Percentiles rank a stretch among this genome's conserved stretches.
phyloP scores from a whole-genome alignment of 1,284 basidiomycete species.

The Coniophora puteana region DNA sequence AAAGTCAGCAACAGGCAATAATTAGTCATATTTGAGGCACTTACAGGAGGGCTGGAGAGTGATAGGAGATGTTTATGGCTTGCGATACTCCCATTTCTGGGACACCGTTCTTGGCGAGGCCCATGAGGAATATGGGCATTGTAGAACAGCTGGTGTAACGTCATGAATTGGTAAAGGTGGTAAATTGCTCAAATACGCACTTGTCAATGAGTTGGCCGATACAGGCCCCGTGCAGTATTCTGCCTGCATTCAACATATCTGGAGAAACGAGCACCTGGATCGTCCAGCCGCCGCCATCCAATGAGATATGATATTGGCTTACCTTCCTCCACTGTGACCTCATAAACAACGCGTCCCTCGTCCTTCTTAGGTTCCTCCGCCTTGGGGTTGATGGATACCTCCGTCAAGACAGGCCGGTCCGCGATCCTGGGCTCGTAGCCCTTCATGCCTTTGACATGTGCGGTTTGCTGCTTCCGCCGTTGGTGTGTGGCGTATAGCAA shows the following conservation, averaged over 20 bases:
- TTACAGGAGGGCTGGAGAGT: constrained; percentile 35
- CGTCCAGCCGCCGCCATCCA: neutral
- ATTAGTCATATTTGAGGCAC: constrained; percentile 8
- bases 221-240: constrained; percentile 44
- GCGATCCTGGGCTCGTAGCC: constrained; percentile 22
- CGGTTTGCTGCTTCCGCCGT: constrained; percentile 2
- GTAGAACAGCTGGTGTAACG: constrained; percentile 29
- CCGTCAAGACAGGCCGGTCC: constrained; percentile 21
- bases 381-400: constrained; percentile 37
- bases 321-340: constrained; percentile 46
- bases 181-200: constrained; percentile 24
- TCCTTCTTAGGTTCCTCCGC: constrained; percentile 30
- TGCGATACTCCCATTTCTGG: constrained; percentile 33
- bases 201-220: constrained; percentile 42
- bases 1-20: neutral
- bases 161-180: neutral
- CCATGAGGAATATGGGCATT: constrained; percentile 28
- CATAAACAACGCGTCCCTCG: constrained; percentile 40
- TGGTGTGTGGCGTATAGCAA: neutral
- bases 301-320: constrained; percentile 4
- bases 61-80: constrained; percentile 35
- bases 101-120: constrained; percentile 17
- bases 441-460: constrained; percentile 6
- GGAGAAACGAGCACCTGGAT: neutral
- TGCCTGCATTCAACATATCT: constrained; percentile 47